Evolutionary conservation across 768 basidiomycete genomes (phyloP).

Genomic region (Clavaria fumosa): DNA sequence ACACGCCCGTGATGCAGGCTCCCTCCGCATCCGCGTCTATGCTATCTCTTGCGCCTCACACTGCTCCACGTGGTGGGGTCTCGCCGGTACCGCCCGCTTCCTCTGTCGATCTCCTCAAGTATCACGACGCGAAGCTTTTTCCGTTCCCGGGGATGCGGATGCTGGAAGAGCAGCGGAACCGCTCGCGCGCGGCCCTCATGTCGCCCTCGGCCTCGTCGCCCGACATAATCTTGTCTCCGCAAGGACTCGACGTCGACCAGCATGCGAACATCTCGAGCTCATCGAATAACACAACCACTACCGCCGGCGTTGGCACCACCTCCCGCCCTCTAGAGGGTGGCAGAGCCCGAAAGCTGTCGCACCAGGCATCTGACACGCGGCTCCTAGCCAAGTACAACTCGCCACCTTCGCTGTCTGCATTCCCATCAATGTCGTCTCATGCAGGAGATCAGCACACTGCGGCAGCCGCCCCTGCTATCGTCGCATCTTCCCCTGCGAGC

Average conservation of each 20-base stretch:
- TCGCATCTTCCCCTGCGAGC: too few species aligned
- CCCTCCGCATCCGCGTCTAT: slow-evolving; percentile 61
- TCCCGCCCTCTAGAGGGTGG: too few species aligned
- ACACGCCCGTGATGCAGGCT: slow-evolving; percentile 31
- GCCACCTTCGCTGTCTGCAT: slow-evolving; percentile 26
- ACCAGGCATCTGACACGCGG: slow-evolving; percentile 56
- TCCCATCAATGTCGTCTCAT: slow-evolving; percentile 32
- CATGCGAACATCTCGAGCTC: slow-evolving; percentile 28
- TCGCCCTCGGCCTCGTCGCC: slow-evolving; percentile 30
- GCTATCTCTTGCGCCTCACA: slow-evolving; percentile 42
- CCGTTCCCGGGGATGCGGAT: slow-evolving; percentile 81
- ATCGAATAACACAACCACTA: slow-evolving; percentile 32
- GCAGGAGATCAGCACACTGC: slow-evolving; percentile 36
- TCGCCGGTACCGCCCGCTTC: slow-evolving; percentile 73
- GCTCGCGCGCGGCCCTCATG: slow-evolving; percentile 38
- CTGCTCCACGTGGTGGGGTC: slow-evolving; percentile 37
- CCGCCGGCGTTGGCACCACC: too few species aligned
- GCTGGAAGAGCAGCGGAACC: slow-evolving; percentile 58
- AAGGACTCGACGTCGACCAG: slow-evolving; percentile 33
- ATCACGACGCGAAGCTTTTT: slow-evolving; percentile 67
- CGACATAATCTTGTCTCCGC: slow-evolving; percentile 27
- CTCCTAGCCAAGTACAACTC: slow-evolving; percentile 39
- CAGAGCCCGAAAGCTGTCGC: slow-evolving; percentile 49
- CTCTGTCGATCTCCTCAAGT: slow-evolving; percentile 54
- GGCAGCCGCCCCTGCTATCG: too few species aligned